Base-by-base conservation (phyloP, 2,329 filamentous ascomycete genomes). In the Trichoderma sp. region DNA sequence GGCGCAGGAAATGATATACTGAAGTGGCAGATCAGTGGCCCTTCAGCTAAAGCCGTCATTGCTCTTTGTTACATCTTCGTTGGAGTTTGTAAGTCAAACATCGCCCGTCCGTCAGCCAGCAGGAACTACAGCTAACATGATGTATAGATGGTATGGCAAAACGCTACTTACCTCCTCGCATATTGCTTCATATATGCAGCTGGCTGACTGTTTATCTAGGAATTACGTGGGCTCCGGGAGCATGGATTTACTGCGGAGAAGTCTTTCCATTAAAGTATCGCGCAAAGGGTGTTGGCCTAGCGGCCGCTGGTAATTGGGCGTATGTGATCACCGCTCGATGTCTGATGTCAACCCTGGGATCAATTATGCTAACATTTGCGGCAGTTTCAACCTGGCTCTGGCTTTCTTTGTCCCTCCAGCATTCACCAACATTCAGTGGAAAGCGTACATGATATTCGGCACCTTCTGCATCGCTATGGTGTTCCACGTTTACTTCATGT, bases 201-300 rank as follows among this genome's bases (percentile, higher is more conserved):
- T 10, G 6, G 21, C 49, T 64, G n/a, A 64, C 21, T 11, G 3
- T n/a, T 63, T 5, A 64, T 31, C 0, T 31, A 64, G 58, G 58
- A n/a, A 35, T 64, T 37, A 55, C 49, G 29, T 64, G 61, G 49
- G 61, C 61, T 4, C 61, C 61, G 7, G 61, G 61, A 21, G 58
- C 58, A 10, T 61, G 58, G 58, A 61, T 61, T 14, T 64, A 64
- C 61, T 64, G 49, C 24, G 61, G 61, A 31, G 61, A 64, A 56
- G 58, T 64, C 3, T 64, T 64, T 19, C 60, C 61, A 13, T 47
- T 64, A 16, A 64, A 64, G 10, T 64, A 55, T 29, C 33, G 61
- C 68, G 83, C 83, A 68, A 87, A 86, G 74, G 84, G 83, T 52
- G 84, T 86, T 8, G 83, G 84, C 24, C 77, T 87, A 1, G 77